Evolutionary conservation across 1,284 basidiomycete species (phyloP), one percentile per base, ranked within the genome.

Genomic region (Moesziomyces antarcticus): DNA sequence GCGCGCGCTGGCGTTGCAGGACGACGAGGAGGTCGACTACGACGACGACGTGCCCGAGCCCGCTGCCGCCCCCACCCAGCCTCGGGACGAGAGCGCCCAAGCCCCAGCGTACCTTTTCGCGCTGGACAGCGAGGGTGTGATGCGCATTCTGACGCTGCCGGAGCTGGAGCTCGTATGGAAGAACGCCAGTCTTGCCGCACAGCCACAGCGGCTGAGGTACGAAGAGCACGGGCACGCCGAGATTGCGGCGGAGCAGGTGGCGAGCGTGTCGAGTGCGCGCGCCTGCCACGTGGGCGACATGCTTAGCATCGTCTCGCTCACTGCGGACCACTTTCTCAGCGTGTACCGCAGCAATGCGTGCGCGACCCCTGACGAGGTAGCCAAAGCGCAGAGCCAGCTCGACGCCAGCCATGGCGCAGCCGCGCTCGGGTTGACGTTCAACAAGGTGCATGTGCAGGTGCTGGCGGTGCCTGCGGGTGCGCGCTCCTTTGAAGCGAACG

Each of bases 21-120:
- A 72, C 14, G 75, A 79, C 14, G 77, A 79, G 45, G 77, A 78
- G 37, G 71, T 80, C 9, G 78, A 80, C 40, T 80, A 79, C 41
- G 75, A 69, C 35, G 78, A 80, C 27, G 77, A 79, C 27, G 64
- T 11, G 30, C 30, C 30, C 30, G 30, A 66, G 5, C 35, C 54
- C 0, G 30, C 51, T 40, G 49, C 52, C 13, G 50, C 68, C 22
- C 35, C 53, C n/a, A 50, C 60, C 16, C 33, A 35, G 7, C 8
- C 21, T 9, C 56, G 42, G 9, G 62, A 35, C 2, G 11, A 25
- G 0, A 20, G 16, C 3, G 1, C 21, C 5, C 2, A 5, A 2
- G 20, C 49, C 0, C 53, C 53, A 1, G 53, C 67, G 14, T 74
- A 70, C 27, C 44, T 70, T 20, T 70, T 74, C 45, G 54, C 54